A percentile compares a stretch with the other conserved stretches of the same genome.
Conservation (phyloP, 768 basidiomycete species). For the Tulasnella sp. region DNA sequence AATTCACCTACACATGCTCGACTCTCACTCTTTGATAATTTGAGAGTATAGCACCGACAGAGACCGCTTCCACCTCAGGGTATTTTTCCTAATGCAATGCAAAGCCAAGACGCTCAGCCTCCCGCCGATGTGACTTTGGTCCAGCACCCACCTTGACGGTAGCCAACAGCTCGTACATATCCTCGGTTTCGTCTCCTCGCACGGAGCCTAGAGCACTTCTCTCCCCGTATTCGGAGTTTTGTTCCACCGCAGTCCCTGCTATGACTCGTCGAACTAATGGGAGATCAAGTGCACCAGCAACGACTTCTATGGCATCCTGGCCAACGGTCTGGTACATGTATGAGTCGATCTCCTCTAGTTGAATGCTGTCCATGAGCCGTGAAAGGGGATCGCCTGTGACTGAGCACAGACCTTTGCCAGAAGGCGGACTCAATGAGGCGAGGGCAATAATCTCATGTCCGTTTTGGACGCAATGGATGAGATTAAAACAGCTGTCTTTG, state of each 20-base stretch:
- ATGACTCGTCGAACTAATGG: slow-evolving; percentile 81
- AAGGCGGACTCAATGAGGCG: slow-evolving; percentile 73
- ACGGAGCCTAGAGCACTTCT: slow-evolving; percentile 35
- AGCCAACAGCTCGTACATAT: slow-evolving; percentile 61
- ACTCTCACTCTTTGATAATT: slow-evolving; percentile 95
- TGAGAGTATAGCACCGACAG: slow-evolving; percentile 93
- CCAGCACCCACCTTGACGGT: slow-evolving; percentile 75
- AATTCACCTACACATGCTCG: slow-evolving; percentile 69
- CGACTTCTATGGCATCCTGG: slow-evolving; percentile 79
- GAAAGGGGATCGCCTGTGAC: slow-evolving; percentile 12
- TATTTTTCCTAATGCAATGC: slow-evolving; percentile 21
- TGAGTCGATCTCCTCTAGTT: slow-evolving; percentile 92
- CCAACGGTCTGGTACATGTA: slow-evolving; percentile 99
- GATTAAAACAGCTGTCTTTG: slow-evolving; percentile 95
- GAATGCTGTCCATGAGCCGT: neutral
- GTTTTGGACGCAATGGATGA: slow-evolving; percentile 76
- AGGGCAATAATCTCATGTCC: slow-evolving; percentile 81
- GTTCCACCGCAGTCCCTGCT: slow-evolving; percentile 65
- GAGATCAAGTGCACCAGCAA: slow-evolving; percentile 74
- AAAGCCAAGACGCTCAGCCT: neutral
- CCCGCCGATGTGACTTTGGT: neutral
- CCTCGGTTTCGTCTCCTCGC: slow-evolving; percentile 90
- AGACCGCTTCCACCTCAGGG: slow-evolving; percentile 75
- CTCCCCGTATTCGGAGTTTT: slow-evolving; percentile 77
- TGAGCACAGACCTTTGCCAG: slow-evolving; percentile 63